phyloP scores from a whole-genome alignment of 23 red algal species.

The Gracilariopsis chorda region DNA sequence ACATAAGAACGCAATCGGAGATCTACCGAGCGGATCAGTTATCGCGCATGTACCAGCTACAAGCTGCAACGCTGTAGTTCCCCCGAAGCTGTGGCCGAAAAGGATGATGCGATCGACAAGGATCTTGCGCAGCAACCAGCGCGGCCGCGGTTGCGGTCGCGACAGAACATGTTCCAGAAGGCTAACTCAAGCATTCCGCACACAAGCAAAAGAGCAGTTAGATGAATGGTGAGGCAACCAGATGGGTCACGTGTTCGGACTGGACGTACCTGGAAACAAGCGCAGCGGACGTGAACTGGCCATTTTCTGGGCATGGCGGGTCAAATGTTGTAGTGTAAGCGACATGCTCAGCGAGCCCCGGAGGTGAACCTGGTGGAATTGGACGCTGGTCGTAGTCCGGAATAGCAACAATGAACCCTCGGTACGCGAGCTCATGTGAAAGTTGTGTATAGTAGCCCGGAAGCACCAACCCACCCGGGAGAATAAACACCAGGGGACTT shows the following conservation, averaged over 20 bases:
- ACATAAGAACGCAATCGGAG: background rate
- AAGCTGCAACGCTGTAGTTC: background rate
- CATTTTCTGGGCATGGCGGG: background rate
- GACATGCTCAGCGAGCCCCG: background rate
- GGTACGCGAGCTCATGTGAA: background rate
- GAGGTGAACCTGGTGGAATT: background rate
- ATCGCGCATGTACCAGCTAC: background rate
- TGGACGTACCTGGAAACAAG: conserved; percentile 11
- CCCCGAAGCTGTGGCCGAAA: background rate
- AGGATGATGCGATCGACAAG: background rate
- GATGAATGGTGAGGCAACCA: too few species aligned
- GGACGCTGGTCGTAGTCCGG: background rate
- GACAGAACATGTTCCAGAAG: too few species aligned
- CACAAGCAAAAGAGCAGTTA: too few species aligned
- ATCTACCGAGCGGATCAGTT: background rate
- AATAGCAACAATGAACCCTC: conserved; percentile 1
- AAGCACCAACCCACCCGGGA: background rate
- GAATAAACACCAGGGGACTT: background rate
- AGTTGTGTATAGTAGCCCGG: background rate
- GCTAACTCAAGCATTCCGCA: too few species aligned
- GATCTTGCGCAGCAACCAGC: background rate
- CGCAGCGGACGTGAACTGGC: background rate
- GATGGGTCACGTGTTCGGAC: too few species aligned
- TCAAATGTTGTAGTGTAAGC: background rate
- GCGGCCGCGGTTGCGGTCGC: background rate